A percentile compares a stretch with the other conserved stretches of the same genome.
These are phyloP conservation scores for Ramicandelaber brevisporus DNA, from an alignment of 192 early-diverging fungal genomes.

Conservation along the genomic window DNA sequence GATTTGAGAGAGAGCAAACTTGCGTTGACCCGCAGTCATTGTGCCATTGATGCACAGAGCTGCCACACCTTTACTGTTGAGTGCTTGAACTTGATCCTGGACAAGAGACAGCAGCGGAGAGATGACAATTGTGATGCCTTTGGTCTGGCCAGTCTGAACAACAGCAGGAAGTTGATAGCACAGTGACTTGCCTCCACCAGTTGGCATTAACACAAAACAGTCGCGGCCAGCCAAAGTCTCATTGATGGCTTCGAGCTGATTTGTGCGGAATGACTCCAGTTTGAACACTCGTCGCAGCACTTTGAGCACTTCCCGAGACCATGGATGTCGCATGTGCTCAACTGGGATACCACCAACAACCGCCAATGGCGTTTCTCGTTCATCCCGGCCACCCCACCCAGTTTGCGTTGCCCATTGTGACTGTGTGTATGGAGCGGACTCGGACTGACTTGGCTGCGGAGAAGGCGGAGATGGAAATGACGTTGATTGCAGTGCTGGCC, in stretches of 20 bases:
- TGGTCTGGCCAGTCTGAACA: constrained; percentile 27
- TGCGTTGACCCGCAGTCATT: constrained; percentile 16
- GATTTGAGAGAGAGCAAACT: constrained; percentile 31
- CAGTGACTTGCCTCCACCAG: constrained; percentile 85
- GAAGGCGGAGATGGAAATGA: too few relatives aligned
- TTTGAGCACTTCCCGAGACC: constrained; percentile 41
- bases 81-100: constrained; percentile 70
- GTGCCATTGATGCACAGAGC: constrained; percentile 37
- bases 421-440: too few relatives aligned
- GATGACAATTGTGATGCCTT: constrained; percentile 67
- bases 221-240: constrained; percentile 58
- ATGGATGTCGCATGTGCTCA: constrained; percentile 23
- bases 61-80: constrained; percentile 32
- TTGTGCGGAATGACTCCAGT: constrained; percentile 47
- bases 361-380: too few relatives aligned
- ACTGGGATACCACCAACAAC: too few relatives aligned
- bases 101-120: constrained; percentile 91
- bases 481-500: too few relatives aligned
- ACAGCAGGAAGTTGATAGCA: constrained; percentile 85
- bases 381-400: too few relatives aligned
- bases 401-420: too few relatives aligned
- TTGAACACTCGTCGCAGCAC: constrained; percentile 41
- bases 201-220: constrained; percentile 94
- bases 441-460: too few relatives aligned
- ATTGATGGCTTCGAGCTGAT: constrained; percentile 79